Evolutionary conservation across 306 rosid species (phyloP).

Genomic region (Dryas alaskensis): DNA sequence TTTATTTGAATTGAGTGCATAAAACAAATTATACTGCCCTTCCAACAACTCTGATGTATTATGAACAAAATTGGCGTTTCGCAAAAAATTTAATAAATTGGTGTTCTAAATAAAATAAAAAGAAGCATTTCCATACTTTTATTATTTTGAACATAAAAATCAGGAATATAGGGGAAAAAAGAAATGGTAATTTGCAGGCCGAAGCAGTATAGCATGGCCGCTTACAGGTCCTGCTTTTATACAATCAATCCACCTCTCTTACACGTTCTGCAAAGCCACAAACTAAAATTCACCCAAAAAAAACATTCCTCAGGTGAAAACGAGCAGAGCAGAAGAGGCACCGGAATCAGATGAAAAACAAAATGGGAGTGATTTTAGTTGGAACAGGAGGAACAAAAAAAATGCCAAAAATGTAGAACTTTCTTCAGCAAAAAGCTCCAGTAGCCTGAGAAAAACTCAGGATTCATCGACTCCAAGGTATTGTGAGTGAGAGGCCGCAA

Average conservation of each 20-base stretch:
- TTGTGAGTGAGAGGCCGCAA: constrained; percentile 81
- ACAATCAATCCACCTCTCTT: constrained; percentile 22
- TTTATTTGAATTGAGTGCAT: too few species aligned
- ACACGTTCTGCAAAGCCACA: constrained; percentile 14
- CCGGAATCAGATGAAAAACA: not conserved
- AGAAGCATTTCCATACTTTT: not conserved
- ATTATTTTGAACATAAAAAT: constrained; percentile 9
- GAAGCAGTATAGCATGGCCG: constrained; percentile 29
- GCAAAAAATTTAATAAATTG: not conserved
- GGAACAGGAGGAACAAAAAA: not conserved
- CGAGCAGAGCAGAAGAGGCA: constrained; percentile 2
- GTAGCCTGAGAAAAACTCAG: constrained; percentile 17
- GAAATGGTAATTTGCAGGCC: constrained; percentile 24
- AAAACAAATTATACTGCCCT: too few species aligned
- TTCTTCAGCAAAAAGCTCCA: constrained; percentile 24
- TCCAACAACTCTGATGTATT: too few species aligned
- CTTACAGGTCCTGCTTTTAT: constrained; percentile 40
- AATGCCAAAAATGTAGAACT: constrained; percentile 15
- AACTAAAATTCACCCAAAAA: constrained; percentile 17
- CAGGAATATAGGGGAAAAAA: not conserved
- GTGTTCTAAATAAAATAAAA: not conserved
- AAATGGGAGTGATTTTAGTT: not conserved
- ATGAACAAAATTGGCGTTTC: too few species aligned
- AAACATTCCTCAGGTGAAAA: constrained; percentile 12
- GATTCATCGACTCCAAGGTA: constrained; percentile 43